A percentile compares a stretch with the other conserved stretches of the same genome.
Conservation (phyloP, 2,329 filamentous ascomycete genomes). For the Exophiala alcalophila region DNA sequence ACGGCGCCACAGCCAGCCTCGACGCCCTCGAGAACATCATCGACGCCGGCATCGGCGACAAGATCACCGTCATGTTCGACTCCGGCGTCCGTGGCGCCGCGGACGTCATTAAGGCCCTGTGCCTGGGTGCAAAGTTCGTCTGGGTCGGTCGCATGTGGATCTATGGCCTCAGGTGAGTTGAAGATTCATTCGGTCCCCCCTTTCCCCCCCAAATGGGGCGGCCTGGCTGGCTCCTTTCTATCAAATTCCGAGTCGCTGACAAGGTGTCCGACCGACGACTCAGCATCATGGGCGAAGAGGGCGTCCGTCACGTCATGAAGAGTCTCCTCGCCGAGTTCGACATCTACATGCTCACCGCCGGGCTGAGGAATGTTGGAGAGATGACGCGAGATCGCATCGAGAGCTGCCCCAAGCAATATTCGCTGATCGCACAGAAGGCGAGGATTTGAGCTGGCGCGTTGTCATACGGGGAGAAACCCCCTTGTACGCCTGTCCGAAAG, state of each 20-base stretch:
- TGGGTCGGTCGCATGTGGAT: slow-evolving; percentile 61
- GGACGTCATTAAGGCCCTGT: slow-evolving; percentile 61
- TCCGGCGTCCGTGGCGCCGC: slow-evolving; percentile 56
- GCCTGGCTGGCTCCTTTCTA: too few species aligned
- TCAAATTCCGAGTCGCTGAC: too few species aligned
- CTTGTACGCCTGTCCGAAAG: too few species aligned
- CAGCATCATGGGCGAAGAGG: slow-evolving; percentile 58
- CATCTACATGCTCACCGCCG: slow-evolving; percentile 59
- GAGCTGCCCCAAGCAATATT: slow-evolving; percentile 43
- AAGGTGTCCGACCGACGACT: too few species aligned
- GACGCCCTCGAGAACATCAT: slow-evolving; percentile 61
- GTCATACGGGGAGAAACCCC: too few species aligned
- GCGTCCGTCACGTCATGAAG: slow-evolving; percentile 61
- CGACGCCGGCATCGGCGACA: slow-evolving; percentile 48
- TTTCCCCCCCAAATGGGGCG: too few species aligned
- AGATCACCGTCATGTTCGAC: slow-evolving; percentile 58
- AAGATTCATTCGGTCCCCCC: too few species aligned
- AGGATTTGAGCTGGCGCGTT: too few species aligned
- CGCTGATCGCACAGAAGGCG: slow-evolving; percentile 39
- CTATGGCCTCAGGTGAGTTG: slow-evolving; percentile 47
- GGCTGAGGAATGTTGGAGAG: slow-evolving; percentile 52
- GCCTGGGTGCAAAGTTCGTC: slow-evolving; percentile 60
- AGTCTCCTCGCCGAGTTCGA: slow-evolving; percentile 61
- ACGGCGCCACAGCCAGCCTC: slow-evolving; percentile 58
- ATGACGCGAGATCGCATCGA: slow-evolving; percentile 45